Evolutionary conservation across 148 eudicot species (phyloP), one percentile per base, ranked within the genome.

Genomic region (Chenopodium formosanum): DNA sequence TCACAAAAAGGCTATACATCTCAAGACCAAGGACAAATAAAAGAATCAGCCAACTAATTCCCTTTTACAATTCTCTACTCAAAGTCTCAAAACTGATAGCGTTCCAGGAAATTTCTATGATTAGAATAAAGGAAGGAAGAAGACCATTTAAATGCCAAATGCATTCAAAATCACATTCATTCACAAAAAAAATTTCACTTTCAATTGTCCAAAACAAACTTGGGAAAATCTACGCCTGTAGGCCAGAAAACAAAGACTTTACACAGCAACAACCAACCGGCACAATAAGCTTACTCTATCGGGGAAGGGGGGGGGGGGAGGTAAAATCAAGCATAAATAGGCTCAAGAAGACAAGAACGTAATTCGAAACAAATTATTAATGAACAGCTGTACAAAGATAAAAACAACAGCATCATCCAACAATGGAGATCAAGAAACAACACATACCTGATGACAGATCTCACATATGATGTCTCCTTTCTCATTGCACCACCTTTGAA

Each of bases 401-500:
- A 23, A 27, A 4, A 73, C 34, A 48, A 69, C 53, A 34, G 4
- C n/a, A 79, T 68, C 64, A 44, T 11, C 40, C 44, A 75, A 58
- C 25, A 32, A 80, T 37, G 40, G 25, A 60, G 40, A 68, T 13
- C 16, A 31, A 76, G 40, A 50, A 73, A 70, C 27, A 77, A 77
- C 44, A 32, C 79, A 70, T 82, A 94, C 97, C 95, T 94, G 92
- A 87, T 90, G 90, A 88, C 97, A 94, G 47, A 94, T 94, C 89
- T 94, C 97, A 84, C 97, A 94, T 78, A 79, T 92, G 67, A 79
- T 86, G 79, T 94, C 93, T 80, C 95, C 91, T 83, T 94, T 94
- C 93, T 94, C 97, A 82, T 91, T 85, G 86, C 95, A 92, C 96
- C 98, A 94, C 52, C 83, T 82, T 78, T 94, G 98, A 82, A 92